These are phyloP conservation scores for Aspergillus oerlinghausenensis DNA, from an alignment of 2,329 filamentous ascomycete genomes.

Conservation along the genomic window DNA sequence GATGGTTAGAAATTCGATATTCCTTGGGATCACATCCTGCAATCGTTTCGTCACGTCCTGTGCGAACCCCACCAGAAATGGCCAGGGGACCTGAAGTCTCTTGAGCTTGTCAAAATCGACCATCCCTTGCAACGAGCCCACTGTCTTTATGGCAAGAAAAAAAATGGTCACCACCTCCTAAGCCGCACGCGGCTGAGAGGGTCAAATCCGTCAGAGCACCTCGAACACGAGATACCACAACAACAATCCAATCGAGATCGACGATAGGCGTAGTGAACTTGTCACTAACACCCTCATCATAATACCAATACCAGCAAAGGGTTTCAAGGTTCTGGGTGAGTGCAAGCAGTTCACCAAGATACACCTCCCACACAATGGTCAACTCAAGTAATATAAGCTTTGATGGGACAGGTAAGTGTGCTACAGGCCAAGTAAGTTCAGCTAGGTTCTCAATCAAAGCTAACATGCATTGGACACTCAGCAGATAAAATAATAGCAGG, in stretches of 20 bases:
- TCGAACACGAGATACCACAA: slow-evolving; percentile 14
- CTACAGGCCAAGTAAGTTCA: slow-evolving; percentile 13
- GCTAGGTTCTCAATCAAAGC: slow-evolving; percentile 13
- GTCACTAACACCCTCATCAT: slow-evolving; percentile 3
- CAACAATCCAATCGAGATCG: slow-evolving; percentile 13
- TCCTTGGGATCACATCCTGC: slow-evolving; percentile 11
- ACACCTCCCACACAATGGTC: slow-evolving; percentile 5
- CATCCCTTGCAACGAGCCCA: not conserved
- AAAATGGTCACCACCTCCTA: not conserved
- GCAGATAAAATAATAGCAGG: slow-evolving; percentile 19
- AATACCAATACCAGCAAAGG: slow-evolving; percentile 13
- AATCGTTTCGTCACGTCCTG: not conserved
- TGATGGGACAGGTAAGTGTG: slow-evolving; percentile 1
- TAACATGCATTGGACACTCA: slow-evolving; percentile 10
- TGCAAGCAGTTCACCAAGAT: slow-evolving; percentile 8
- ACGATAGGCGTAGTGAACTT: slow-evolving; percentile 5
- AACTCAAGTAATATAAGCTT: slow-evolving; percentile 10
- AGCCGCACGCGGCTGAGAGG: slow-evolving; percentile 8
- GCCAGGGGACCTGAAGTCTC: slow-evolving; percentile 9
- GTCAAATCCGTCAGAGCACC: slow-evolving; percentile 15
- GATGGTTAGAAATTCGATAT: slow-evolving; percentile 16
- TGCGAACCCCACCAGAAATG: slow-evolving; percentile 12
- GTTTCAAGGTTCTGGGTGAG: slow-evolving; percentile 6
- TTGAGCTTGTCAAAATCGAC: slow-evolving; percentile 2
- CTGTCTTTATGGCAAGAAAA: too few relatives aligned